Base-by-base conservation (phyloP, 2,329 filamentous ascomycete species). In the Xylariaceae sp. region DNA sequence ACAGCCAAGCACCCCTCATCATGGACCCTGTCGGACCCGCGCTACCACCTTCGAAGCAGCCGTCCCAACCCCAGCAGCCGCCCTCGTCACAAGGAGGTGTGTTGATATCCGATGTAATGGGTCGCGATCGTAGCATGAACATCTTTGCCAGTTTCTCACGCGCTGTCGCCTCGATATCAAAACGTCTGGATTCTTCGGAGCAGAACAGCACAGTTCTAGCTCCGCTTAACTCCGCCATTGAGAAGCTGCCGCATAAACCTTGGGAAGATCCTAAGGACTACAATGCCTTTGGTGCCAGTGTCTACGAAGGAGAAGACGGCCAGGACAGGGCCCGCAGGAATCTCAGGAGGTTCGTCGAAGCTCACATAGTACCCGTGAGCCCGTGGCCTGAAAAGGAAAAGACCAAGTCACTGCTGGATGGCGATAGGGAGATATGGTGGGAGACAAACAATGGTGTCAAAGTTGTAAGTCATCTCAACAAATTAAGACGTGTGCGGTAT, bases 121-220 rank as follows among this genome's bases (percentile, higher is more conserved):
- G 89, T 32, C 86, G 86, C 61, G 86, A 91, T 50, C 86, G 89
- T 63, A 82, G 80, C 56, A 89, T 96, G 68, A 92, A 91, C 59
- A 86, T 92, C 62, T 97, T 97, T 73, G 88, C 91, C 24, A 85
- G 86, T 35, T 85, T 96, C 66, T 87, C 88, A 4, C 85, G 92
- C 54, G 87, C 93, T 67, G 84, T 92, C 64, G 81, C 86, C 40
- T 74, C 80, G n/a, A 80, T 92, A 16, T 81, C 84, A 8, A 74
- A 77, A 18, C 88, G 89, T 1, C 82, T 97, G 11, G 82, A 88
- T 63, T 82, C 91, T 68, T 72, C 79, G 0, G 68, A 75, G 1
- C 73, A 81, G 53, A 92, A 93, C 69, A 89, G 89, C 13, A 97
- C 92, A 2, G 85, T 97, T 20, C 83, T 97, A 2, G 93, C 92